Base-by-base conservation (phyloP, 768 basidiomycete species). In the Psilocybe azurescens region DNA sequence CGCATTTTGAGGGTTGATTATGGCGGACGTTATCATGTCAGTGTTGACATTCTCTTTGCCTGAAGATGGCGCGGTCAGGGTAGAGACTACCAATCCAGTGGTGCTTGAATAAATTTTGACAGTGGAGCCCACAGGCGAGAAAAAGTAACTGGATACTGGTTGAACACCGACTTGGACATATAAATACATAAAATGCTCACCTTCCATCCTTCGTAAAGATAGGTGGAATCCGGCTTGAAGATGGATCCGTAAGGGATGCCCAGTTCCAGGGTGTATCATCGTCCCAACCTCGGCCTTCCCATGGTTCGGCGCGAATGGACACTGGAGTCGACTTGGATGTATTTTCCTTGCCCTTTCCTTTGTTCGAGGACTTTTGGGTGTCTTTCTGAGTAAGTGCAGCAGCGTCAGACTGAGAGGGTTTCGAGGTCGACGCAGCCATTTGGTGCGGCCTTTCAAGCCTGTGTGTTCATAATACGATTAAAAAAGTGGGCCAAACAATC, bases 191-290 rank as follows among this genome's bases (percentile, higher is more conserved):
- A 52, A 56, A 56, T 67, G 24, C 67, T 62, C 71, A 95, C 95
- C 88, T 89, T 76, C 93, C 93, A 75, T 98, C 95, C 73, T 83
- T 90, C 30, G 94, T 94, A 74, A 95, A 95, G 64, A 95, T 77
- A 39, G 93, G 89, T 5, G 92, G 84, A 41, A 83, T 81, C 63
- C 78, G 83, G 66, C 83, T 90, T 48, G 85, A 82, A 56, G 81
- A 82, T 9, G 87, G 81, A 74, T 93, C 90, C 41, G 91, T 86
- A 60, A 95, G 79, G 52, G 85, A 81, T 59, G 82, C 79, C 92
- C 92, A 94, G 56, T 84, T 76, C 90, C 89, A 90, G 52, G 74
- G 69, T 33, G 75, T 72, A 65, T 72, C 74, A 60, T 69, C 62
- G 63, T 74, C 73, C 73, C 69, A 66, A 44, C 59, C 65, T 49